Conservation (phyloP, 192 early-diverging fungal species). For the Entomortierella beljakovae region DNA sequence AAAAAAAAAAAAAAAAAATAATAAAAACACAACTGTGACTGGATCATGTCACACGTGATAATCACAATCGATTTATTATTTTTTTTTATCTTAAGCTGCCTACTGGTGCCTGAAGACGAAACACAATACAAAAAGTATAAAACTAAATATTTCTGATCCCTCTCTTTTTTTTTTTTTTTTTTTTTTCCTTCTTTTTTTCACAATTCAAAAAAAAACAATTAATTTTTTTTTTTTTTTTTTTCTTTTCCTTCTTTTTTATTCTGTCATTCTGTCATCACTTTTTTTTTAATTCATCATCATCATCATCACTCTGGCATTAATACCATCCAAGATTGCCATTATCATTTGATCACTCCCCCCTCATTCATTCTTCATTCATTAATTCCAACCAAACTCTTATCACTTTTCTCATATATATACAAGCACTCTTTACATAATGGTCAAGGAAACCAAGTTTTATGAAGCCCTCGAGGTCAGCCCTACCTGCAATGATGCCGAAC, state of each 20-base stretch:
- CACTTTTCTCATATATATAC: background rate
- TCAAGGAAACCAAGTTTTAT: slow-evolving; percentile 91
- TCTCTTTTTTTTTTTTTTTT: background rate
- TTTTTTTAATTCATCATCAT: no score
- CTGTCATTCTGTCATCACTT: background rate
- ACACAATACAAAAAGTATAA: no score
- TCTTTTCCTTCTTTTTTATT: slow-evolving; percentile 17
- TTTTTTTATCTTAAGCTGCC: slow-evolving; percentile 6
- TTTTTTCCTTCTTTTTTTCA: background rate
- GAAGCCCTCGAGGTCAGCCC: slow-evolving; percentile 88
- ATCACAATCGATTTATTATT: no score
- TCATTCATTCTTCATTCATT: no score
- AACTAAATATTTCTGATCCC: background rate
- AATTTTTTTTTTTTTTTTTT: background rate
- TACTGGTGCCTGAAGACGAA: slow-evolving; percentile 6
- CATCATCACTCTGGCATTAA: no score
- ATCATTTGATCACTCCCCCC: no score
- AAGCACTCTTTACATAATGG: slow-evolving; percentile 53
- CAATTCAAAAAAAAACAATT: background rate
- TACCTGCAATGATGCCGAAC: slow-evolving; percentile 77
- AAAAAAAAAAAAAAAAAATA: no score
- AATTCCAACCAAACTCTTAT: background rate
- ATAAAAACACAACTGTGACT: no score
- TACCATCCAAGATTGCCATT: no score
- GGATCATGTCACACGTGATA: no score